A percentile compares a stretch with the other conserved stretches of the same genome.
Conservation (phyloP, 345 rosid genomes). For the Jatropha curcas region DNA sequence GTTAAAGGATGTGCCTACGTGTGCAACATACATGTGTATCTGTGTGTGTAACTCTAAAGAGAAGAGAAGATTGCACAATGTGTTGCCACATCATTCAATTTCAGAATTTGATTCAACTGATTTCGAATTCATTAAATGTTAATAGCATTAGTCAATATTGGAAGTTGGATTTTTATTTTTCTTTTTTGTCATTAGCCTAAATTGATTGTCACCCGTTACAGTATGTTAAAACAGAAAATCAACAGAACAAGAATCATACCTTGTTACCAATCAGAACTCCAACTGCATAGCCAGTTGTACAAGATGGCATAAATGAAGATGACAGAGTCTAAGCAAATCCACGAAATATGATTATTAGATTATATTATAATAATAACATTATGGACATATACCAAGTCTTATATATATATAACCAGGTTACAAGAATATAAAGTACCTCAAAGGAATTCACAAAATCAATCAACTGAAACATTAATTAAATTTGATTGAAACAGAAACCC, state of each 20-base stretch:
- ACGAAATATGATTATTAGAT: background rate
- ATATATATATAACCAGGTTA: background rate
- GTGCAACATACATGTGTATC: background rate
- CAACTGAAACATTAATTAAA: background rate
- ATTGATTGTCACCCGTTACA: background rate
- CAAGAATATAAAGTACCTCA: constrained; percentile 11
- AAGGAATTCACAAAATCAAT: background rate
- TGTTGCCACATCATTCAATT: no score
- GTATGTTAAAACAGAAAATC: background rate
- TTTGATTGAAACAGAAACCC: background rate
- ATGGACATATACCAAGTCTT: background rate
- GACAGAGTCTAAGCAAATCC: constrained; percentile 53
- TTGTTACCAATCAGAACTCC: constrained; percentile 74
- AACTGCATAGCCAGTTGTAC: constrained; percentile 55
- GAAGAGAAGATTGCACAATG: no score
- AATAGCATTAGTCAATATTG: background rate
- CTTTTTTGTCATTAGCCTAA: background rate
- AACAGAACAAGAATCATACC: constrained; percentile 42
- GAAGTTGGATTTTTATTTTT: no score
- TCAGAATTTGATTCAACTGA: no score
- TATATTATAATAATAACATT: background rate
- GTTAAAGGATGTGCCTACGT: background rate
- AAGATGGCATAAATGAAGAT: constrained; percentile 53
- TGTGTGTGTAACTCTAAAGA: background rate
- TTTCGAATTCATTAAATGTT: no score